Conservation (phyloP, 306 rosid genomes). For the Citrullus amarus region DNA sequence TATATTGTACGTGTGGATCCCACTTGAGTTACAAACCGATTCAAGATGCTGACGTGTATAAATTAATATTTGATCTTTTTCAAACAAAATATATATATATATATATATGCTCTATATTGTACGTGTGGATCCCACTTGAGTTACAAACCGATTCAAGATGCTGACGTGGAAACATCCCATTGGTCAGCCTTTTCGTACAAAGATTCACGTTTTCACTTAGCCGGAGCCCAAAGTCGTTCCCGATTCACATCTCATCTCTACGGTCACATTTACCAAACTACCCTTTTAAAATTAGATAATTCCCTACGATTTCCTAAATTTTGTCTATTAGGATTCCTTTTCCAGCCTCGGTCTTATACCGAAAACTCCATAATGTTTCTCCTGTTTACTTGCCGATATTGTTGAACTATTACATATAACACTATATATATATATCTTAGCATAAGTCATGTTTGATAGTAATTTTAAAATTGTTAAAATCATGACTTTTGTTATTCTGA, state of each 20-base stretch:
- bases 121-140: not conserved
- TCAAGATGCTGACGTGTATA: not conserved
- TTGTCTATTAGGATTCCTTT: not conserved
- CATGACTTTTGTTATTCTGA: too few relatives aligned
- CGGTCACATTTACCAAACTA: constrained; percentile 13
- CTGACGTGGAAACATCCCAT: not conserved
- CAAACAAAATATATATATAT: too few relatives aligned
- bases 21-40: not conserved
- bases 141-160: not conserved
- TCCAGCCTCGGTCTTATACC: constrained; percentile 7
- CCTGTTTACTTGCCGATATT: too few relatives aligned
- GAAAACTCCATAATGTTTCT: not conserved
- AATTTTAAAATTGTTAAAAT: too few relatives aligned
- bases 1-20: not conserved
- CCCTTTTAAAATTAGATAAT: constrained; percentile 18
- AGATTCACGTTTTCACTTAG: constrained; percentile 6
- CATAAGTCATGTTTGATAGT: too few relatives aligned
- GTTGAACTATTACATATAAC: too few relatives aligned
- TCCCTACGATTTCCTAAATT: constrained; percentile 1
- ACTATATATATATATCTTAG: too few relatives aligned
- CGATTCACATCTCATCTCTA: not conserved
- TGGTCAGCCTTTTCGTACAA: not conserved
- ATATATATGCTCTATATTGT: too few relatives aligned
- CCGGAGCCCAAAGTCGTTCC: not conserved
- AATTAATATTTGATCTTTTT: too few relatives aligned